These are phyloP conservation scores for Candida germanica DNA, from an alignment of 805 yeast species.

Conservation along the genomic window DNA sequence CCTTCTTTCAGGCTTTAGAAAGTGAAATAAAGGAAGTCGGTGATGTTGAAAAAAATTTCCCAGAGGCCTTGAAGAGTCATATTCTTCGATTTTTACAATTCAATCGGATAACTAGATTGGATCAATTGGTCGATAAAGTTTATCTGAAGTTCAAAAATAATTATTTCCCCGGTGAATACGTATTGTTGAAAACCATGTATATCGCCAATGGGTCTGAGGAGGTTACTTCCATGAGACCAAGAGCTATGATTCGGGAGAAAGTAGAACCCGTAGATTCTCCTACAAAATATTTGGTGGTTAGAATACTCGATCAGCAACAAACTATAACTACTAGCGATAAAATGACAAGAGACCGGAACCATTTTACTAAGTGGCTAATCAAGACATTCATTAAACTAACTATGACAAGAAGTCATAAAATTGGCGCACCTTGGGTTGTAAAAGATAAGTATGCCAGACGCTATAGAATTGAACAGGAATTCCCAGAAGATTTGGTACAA, in stretches of 20 bases:
- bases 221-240: constrained; percentile 25
- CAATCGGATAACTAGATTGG: constrained; percentile 76
- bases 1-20: constrained; percentile 83
- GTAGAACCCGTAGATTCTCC: constrained; percentile 64
- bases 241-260: constrained; percentile 77
- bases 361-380: constrained; percentile 85
- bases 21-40: constrained; percentile 58
- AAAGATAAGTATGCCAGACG: constrained; percentile 69
- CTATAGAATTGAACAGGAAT: constrained; percentile 61
- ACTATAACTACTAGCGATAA: constrained; percentile 70
- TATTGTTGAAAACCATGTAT: constrained; percentile 48
- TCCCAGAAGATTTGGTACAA: constrained; percentile 52
- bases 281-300: constrained; percentile 66
- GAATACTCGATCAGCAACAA: constrained; percentile 51
- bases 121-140: constrained; percentile 82
- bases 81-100: constrained; percentile 83
- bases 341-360: constrained; percentile 76
- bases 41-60: constrained; percentile 77
- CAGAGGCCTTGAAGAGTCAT: constrained; percentile 89
- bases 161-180: constrained; percentile 88
- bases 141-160: constrained; percentile 74
- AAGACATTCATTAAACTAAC: constrained; percentile 84
- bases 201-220: constrained; percentile 17
- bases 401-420: constrained; percentile 70
- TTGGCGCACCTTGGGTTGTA: constrained; percentile 96